Percentiles rank a stretch among this genome's conserved stretches.
phyloP scores from a whole-genome alignment of 306 rosid genomes.

The Myrica gale region DNA sequence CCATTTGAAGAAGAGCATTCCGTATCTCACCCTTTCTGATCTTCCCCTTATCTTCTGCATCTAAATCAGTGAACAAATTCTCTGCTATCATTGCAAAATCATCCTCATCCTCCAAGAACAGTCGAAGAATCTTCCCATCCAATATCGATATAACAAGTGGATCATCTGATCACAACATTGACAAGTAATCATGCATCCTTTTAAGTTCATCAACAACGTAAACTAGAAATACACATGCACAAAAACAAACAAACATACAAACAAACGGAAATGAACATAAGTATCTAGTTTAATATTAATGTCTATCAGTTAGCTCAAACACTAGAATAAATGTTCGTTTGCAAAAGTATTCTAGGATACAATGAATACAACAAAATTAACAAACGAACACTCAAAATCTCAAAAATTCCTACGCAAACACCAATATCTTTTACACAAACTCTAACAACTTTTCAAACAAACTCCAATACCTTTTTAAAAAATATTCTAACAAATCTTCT shows the following conservation, averaged over 20 bases:
- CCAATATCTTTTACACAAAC: no score
- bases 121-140: constrained; percentile 68
- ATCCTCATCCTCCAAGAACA: constrained; percentile 86
- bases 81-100: constrained; percentile 94
- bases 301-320: background rate
- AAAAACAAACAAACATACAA: background rate
- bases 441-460: no score
- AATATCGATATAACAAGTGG: constrained; percentile 73
- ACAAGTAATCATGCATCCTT: constrained; percentile 11
- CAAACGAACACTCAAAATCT: no score
- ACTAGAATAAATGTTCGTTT: background rate
- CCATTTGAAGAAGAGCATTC: constrained; percentile 82
- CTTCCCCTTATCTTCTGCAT: constrained; percentile 86
- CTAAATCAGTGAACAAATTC: constrained; percentile 81
- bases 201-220: background rate
- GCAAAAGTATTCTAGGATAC: no score
- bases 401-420: no score
- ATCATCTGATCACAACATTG: constrained; percentile 50
- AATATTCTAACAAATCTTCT: no score
- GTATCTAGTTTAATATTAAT: no score
- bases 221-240: background rate
- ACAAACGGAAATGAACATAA: background rate
- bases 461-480: no score
- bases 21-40: constrained; percentile 64
- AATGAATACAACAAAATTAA: background rate